These are phyloP conservation scores for Metschnikowia sp. DNA, from an alignment of 805 yeast species.

Conservation along the genomic window DNA sequence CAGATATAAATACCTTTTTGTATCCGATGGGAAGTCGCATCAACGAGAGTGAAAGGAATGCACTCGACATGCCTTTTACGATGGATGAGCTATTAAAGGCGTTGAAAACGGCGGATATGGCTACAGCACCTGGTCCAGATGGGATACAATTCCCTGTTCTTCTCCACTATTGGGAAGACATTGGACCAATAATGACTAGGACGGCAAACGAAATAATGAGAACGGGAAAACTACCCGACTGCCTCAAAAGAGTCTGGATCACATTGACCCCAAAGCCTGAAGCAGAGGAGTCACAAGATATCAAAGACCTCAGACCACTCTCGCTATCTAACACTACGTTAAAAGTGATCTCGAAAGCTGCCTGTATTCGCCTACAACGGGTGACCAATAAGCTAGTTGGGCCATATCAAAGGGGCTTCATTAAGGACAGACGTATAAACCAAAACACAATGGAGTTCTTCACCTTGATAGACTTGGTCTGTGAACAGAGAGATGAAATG, in stretches of 20 bases:
- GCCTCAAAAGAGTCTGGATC: neutral
- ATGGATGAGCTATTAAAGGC: neutral
- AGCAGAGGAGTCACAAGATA: neutral
- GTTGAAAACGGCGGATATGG: neutral
- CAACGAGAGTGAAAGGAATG: no score
- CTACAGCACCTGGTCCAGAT: neutral
- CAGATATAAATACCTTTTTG: no score
- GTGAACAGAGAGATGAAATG: neutral
- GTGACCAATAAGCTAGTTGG: neutral
- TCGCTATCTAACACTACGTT: neutral
- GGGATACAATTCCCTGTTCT: neutral
- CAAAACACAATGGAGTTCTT: conserved; percentile 1
- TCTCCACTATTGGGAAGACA: neutral
- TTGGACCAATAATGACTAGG: neutral
- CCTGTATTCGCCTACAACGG: neutral
- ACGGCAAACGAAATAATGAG: neutral
- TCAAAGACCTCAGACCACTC: neutral
- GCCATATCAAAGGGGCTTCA: neutral
- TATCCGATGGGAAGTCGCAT: no score
- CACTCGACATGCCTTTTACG: no score
- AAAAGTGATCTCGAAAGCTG: conserved; percentile 1
- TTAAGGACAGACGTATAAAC: neutral
- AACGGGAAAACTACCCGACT: neutral
- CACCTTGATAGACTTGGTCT: neutral
- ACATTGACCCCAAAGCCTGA: neutral